Evolutionary conservation across 148 eudicot genomes (phyloP), one percentile per base, ranked within the genome.

Genomic region (Vaccinium corymbosum): DNA sequence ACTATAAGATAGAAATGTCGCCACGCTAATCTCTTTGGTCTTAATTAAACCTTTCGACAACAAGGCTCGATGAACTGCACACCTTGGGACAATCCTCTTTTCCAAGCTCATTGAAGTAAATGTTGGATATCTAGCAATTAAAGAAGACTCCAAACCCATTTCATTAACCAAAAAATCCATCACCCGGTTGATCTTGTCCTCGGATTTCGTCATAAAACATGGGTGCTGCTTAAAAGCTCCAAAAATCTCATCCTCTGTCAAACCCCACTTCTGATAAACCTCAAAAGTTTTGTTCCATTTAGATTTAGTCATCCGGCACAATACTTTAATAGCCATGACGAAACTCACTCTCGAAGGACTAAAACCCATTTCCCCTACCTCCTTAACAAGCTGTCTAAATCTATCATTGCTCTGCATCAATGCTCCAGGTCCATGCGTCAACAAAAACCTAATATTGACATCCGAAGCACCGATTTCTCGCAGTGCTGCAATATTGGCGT

Each of bases 281-380:
- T 68, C 32, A 12, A 68, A 42, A 42, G 27, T 68, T 35, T 68
- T 12, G 15, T 68, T 22, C 73, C 27, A 68, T 3, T 7, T 27
- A 25, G 73, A 27, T 68, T 68, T 68, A 2, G 6, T 68, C 73
- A 68, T 25, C 25, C 56, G 1, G 25, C 22, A 13, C 49, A 56
- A 4, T 15, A 78, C 83, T 11, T 20, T 7, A 32, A 82, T 46
- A 4, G 83, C 87, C 6, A 3, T 2, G 7, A 85, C 20, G 48
- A 85, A 87, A 14, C 20, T 52, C 1, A 3, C 10, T 48, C 57
- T 59, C 3, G 50, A 29, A 27, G 87, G 85, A 51, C 61, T 16
- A 53, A 87, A 70, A 68, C 87, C 87, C 83, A 87, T 85, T 49
- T 51, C 35, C 81, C 73, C 11, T 48, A 87, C 85, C 73, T 85